Evolutionary conservation across 768 basidiomycete genomes (phyloP).

Genomic region (Boletus edulis): DNA sequence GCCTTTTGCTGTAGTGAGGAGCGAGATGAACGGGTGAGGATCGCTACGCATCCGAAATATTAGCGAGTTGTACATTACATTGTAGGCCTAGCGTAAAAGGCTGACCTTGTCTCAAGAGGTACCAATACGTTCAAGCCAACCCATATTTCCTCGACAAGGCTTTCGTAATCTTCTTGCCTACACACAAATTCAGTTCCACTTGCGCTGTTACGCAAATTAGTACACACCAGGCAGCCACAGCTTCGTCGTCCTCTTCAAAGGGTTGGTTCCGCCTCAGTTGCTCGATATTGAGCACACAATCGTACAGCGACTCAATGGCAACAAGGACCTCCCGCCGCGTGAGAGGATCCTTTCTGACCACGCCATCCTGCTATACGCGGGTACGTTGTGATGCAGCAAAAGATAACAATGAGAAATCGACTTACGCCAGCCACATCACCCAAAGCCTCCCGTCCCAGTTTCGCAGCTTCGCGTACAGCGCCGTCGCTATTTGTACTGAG

Average conservation of each 20-base stretch:
- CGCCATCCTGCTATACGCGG: conserved; percentile 50
- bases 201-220: background rate
- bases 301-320: conserved; percentile 83
- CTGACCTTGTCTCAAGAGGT: conserved; percentile 89
- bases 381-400: background rate
- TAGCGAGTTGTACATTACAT: background rate
- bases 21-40: conserved; percentile 95
- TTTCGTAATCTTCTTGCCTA: conserved; percentile 59
- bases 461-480: conserved; percentile 71
- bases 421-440: conserved; percentile 56
- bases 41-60: conserved; percentile 46
- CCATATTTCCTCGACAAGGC: conserved; percentile 73
- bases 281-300: conserved; percentile 79
- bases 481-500: conserved; percentile 42
- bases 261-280: conserved; percentile 82
- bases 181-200: background rate
- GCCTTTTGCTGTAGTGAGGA: conserved; percentile 86
- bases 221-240: conserved; percentile 43
- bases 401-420: background rate
- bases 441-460: conserved; percentile 70
- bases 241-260: conserved; percentile 47
- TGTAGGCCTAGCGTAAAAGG: background rate
- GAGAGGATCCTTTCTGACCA: conserved; percentile 70
- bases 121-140: conserved; percentile 80
- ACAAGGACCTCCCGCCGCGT: conserved; percentile 74